phyloP scores from a whole-genome alignment of 192 early-diverging fungal genomes.

The Entrophospora sp. region DNA sequence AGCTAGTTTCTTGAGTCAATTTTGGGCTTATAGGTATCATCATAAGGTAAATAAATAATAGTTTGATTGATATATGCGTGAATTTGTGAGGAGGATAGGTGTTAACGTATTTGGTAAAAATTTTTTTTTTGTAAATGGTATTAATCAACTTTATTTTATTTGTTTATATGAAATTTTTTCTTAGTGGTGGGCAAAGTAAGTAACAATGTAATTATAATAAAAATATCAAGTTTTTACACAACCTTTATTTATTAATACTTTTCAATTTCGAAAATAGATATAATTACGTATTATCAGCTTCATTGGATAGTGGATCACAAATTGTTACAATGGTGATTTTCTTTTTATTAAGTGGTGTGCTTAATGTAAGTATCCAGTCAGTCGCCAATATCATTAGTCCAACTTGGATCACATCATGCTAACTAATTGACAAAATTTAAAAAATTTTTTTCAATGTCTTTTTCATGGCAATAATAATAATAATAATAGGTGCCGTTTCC shows the following conservation, averaged over 20 bases:
- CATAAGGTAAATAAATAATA: neutral
- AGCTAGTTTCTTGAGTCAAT: conserved; percentile 5
- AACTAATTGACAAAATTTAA: too few species aligned
- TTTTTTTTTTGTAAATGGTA: neutral
- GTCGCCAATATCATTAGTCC: too few species aligned
- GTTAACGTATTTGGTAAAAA: neutral
- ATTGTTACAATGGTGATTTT: conserved; percentile 37
- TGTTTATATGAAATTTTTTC: neutral
- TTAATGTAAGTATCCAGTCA: conserved; percentile 5
- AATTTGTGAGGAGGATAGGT: neutral
- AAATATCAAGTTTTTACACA: neutral
- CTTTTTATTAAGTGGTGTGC: conserved; percentile 44
- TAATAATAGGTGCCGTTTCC: too few species aligned
- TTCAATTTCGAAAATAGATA: conserved; percentile 49
- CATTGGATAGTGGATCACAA: conserved; percentile 50
- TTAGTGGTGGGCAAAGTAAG: conserved; percentile 17
- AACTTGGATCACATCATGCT: too few species aligned
- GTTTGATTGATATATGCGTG: too few species aligned
- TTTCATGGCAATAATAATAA: too few species aligned
- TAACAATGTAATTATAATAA: neutral
- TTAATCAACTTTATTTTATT: neutral
- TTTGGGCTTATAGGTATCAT: neutral
- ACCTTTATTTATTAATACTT: neutral
- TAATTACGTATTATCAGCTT: conserved; percentile 63
- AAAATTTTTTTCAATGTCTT: too few species aligned